Conservation (phyloP, 108 stramenopile species). For the Thalassiosira profunda region DNA sequence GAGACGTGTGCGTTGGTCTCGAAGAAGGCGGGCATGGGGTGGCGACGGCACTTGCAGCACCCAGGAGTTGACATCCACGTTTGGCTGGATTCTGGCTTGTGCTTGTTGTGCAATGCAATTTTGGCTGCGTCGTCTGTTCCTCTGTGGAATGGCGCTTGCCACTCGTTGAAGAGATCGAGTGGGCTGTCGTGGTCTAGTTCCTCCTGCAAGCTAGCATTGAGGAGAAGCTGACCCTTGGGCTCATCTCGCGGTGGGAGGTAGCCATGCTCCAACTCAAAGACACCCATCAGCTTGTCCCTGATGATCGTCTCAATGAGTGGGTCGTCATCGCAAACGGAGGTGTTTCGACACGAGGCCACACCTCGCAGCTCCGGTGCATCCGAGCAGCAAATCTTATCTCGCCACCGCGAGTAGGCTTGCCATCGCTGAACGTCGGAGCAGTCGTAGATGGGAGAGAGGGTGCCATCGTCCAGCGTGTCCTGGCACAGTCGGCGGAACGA, state of each 20-base stretch:
- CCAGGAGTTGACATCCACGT: constrained; percentile 47
- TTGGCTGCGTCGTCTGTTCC: neutral
- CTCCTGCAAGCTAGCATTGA: constrained; percentile 41
- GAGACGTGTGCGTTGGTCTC: constrained; percentile 3
- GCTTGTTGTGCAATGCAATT: constrained; percentile 3
- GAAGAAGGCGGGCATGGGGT: constrained; percentile 56
- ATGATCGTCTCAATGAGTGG: constrained; percentile 44
- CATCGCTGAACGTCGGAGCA: constrained; percentile 43
- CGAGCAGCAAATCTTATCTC: constrained; percentile 40
- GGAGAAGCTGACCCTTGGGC: constrained; percentile 31
- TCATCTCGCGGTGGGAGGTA: constrained; percentile 26
- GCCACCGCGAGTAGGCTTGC: constrained; percentile 37
- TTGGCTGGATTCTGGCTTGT: constrained; percentile 24
- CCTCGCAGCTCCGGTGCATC: constrained; percentile 37
- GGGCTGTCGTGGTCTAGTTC: constrained; percentile 22
- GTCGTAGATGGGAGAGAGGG: constrained; percentile 35
- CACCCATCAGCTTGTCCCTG: constrained; percentile 25
- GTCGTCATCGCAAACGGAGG: constrained; percentile 29
- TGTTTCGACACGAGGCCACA: constrained; percentile 24
- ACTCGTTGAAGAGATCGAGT: constrained; percentile 44
- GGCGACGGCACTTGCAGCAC: constrained; percentile 74
- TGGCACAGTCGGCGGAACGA: constrained; percentile 64
- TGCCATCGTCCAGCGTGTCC: constrained; percentile 32
- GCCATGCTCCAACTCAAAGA: constrained; percentile 40
- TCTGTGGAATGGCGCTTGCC: constrained; percentile 16